Conservation (phyloP, 108 stramenopile genomes). For the Nitzschia sp. region DNA sequence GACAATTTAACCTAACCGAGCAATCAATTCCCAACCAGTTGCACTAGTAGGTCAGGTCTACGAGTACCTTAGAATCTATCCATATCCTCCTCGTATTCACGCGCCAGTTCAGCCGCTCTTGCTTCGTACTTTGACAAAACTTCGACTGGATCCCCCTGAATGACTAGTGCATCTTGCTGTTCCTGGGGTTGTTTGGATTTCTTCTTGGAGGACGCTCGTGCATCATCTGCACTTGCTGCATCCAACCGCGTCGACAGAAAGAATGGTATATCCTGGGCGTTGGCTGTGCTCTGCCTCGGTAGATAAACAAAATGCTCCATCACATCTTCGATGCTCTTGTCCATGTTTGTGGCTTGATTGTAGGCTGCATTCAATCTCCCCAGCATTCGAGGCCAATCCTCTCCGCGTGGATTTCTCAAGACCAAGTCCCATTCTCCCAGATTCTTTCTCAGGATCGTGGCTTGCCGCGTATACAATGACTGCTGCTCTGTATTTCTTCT, state of each 20-base stretch:
- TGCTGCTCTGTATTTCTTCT: constrained; percentile 38
- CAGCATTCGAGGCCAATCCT: constrained; percentile 86
- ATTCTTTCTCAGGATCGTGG: constrained; percentile 78
- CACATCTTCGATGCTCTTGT: constrained; percentile 75
- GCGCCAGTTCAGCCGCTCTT: constrained; percentile 54
- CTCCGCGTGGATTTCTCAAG: constrained; percentile 63
- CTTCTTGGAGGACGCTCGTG: constrained; percentile 7
- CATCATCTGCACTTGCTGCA: constrained; percentile 37
- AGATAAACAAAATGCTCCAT: constrained; percentile 85
- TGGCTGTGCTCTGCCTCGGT: constrained; percentile 70
- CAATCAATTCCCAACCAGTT: too few species aligned
- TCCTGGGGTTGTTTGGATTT: constrained; percentile 4
- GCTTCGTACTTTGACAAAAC: constrained; percentile 66
- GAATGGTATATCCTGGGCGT: constrained; percentile 86
- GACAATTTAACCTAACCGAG: too few species aligned
- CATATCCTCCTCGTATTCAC: constrained; percentile 86
- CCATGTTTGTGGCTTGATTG: constrained; percentile 76
- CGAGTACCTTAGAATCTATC: constrained; percentile 77
- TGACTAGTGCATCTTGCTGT: constrained; percentile 11
- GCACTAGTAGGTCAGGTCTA: too few species aligned
- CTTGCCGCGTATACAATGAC: constrained; percentile 65
- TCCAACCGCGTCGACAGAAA: constrained; percentile 78
- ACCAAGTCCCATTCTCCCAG: constrained; percentile 75
- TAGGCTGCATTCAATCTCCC: constrained; percentile 82
- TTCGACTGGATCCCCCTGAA: constrained; percentile 50